These are phyloP conservation scores for Aureoboletus auriporus DNA, from an alignment of 768 basidiomycete genomes.

Conservation along the genomic window DNA sequence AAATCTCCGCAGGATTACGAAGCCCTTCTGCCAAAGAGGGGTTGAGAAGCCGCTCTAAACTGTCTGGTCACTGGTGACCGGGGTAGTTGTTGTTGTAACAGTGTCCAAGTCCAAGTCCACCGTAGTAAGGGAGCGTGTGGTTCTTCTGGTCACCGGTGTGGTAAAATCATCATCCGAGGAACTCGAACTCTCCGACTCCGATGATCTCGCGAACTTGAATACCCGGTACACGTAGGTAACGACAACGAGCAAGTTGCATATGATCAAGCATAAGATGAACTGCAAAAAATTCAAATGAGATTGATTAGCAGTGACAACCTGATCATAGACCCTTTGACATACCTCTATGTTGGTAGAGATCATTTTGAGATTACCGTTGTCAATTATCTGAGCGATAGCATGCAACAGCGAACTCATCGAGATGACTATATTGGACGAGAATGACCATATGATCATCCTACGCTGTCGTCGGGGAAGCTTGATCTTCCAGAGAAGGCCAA, in stretches of 20 bases:
- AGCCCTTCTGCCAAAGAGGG: not conserved
- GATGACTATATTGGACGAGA: slow-evolving; percentile 11
- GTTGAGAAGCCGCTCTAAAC: not conserved
- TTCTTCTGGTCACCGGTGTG: not conserved
- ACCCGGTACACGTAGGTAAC: slow-evolving; percentile 3
- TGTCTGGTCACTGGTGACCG: not conserved
- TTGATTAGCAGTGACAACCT: not conserved
- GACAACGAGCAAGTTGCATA: slow-evolving; percentile 11
- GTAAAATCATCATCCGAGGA: slow-evolving; percentile 8
- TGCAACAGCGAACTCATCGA: slow-evolving; percentile 7
- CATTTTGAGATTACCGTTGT: not conserved
- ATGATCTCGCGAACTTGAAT: not conserved
- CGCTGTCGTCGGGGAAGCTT: slow-evolving; percentile 10
- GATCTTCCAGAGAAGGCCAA: slow-evolving; percentile 13
- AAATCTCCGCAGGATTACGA: not conserved
- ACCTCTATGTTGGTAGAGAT: slow-evolving; percentile 6
- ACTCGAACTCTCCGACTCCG: not conserved
- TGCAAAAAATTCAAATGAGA: not conserved
- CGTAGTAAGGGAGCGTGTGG: not conserved
- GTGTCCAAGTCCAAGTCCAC: not conserved
- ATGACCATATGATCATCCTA: slow-evolving; percentile 12
- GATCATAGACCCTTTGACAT: not conserved
- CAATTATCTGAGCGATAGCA: slow-evolving; percentile 1
- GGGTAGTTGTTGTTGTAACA: too few relatives aligned
- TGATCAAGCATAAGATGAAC: not conserved